A percentile compares a stretch with the other conserved stretches of the same genome.
Evolutionary conservation across 2,329 filamentous ascomycete species (phyloP).

Genomic region (Ophiostoma angusticollis): DNA sequence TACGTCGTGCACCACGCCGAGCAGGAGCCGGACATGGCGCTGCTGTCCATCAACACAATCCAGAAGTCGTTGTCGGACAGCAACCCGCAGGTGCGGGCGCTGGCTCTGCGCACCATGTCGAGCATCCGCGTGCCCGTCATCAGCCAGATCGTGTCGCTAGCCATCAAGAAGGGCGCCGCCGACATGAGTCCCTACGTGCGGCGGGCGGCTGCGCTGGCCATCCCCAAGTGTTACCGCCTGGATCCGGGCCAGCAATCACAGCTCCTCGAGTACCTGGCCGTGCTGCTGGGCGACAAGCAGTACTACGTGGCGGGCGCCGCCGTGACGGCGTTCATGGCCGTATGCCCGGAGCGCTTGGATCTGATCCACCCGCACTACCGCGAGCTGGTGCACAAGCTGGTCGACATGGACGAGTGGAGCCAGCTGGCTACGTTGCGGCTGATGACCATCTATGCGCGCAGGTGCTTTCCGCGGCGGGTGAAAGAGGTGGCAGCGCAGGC

Average conservation of each 20-base stretch:
- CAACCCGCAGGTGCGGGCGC: conserved; percentile 79
- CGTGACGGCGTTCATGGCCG: conserved; percentile 74
- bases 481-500: conserved; percentile 28
- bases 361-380: conserved; percentile 86
- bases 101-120: conserved; percentile 93
- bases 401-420: conserved; percentile 99
- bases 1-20: conserved; percentile 96
- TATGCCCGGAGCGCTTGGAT: conserved; percentile 79
- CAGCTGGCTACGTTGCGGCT: conserved; percentile 73
- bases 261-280: conserved; percentile 67
- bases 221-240: conserved; percentile 88
- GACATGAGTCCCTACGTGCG: conserved; percentile 94
- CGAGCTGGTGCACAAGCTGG: conserved; percentile 71
- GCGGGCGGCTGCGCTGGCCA: conserved; percentile 82
- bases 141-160: conserved; percentile 89
- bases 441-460: conserved; percentile 72
- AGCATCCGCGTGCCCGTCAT: conserved; percentile 95
- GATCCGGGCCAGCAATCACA: conserved; percentile 79
- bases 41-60: conserved; percentile 96
- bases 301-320: conserved; percentile 96
- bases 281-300: conserved; percentile 75
- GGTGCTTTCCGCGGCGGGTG: conserved; percentile 67
- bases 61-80: conserved; percentile 92
- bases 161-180: conserved; percentile 83
- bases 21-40: conserved; percentile 83